Conservation (phyloP, 495 filamentous ascomycete genomes). For the Aspergillus asperescens region DNA sequence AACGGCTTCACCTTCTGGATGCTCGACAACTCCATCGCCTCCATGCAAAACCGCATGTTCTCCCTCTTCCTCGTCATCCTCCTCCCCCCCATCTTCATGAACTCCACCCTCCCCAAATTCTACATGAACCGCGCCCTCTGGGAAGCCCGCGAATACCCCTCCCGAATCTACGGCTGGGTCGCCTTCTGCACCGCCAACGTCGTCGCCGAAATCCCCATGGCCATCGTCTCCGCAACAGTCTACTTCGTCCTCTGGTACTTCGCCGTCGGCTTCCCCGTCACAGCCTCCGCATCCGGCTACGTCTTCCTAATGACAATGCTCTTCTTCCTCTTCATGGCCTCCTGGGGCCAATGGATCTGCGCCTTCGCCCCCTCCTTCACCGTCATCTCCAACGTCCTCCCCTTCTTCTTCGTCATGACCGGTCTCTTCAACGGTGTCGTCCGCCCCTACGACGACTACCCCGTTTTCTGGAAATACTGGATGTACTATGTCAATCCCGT, state of each 20-base stretch:
- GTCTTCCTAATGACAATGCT: constrained; percentile 79
- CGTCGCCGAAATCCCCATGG: constrained; percentile 69
- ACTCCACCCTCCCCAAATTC: constrained; percentile 79
- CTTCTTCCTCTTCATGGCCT: constrained; percentile 72
- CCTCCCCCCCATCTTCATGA: constrained; percentile 67
- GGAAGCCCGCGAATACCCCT: constrained; percentile 70
- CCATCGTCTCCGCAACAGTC: constrained; percentile 56
- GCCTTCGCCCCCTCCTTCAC: constrained; percentile 76
- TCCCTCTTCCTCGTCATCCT: constrained; percentile 68
- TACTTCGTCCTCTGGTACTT: constrained; percentile 82
- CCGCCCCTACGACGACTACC: constrained; percentile 52
- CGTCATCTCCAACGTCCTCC: constrained; percentile 69
- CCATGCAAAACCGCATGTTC: constrained; percentile 81
- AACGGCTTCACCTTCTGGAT: constrained; percentile 87
- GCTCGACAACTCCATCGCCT: constrained; percentile 58
- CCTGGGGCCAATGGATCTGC: constrained; percentile 82
- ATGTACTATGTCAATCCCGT: constrained; percentile 68
- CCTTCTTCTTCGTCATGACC: constrained; percentile 79
- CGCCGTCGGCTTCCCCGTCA: constrained; percentile 62
- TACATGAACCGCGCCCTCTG: constrained; percentile 70
- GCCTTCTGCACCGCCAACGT: constrained; percentile 75
- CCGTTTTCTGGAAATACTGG: constrained; percentile 77
- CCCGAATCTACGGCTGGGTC: constrained; percentile 76
- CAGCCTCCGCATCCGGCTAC: constrained; percentile 64
- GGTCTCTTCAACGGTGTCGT: constrained; percentile 72